A percentile compares a stretch with the other conserved stretches of the same genome.
Conservation (phyloP, 2,329 filamentous ascomycete genomes). For the Cladosporium sp. region DNA sequence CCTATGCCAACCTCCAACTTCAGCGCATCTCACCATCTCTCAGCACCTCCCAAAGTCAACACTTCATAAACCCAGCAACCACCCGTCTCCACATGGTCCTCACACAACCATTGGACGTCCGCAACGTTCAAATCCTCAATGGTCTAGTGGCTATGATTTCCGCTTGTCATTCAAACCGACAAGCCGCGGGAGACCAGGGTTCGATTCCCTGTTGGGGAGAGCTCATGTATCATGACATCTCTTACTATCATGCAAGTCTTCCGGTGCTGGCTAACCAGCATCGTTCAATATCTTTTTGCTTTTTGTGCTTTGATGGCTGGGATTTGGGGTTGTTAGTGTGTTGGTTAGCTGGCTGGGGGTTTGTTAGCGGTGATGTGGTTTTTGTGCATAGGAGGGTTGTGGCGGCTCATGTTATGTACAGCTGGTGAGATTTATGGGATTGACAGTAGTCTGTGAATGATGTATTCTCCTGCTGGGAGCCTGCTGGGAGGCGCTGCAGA, state of each 20-base stretch:
- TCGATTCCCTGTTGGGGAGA: conserved; percentile 14
- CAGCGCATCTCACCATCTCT: no score
- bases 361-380: background rate
- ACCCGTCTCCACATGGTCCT: background rate
- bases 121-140: conserved; percentile 16
- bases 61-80: background rate
- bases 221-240: conserved; percentile 1
- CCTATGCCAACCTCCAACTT: no score
- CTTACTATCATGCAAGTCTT: conserved; percentile 7
- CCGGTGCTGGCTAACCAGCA: conserved; percentile 11
- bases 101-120: background rate
- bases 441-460: no score
- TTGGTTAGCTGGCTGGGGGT: no score
- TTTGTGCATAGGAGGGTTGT: no score
- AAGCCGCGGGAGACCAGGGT: conserved; percentile 13
- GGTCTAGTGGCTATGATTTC: conserved; percentile 34
- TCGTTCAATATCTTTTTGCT: background rate
- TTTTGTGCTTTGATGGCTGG: background rate
- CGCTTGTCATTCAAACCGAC: conserved; percentile 25
- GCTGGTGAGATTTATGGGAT: no score
- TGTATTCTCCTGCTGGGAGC: no score
- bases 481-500: no score
- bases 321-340: no score
- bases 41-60: no score
- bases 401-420: no score